These are phyloP conservation scores for Cucumis variabilis DNA, from an alignment of 331 rosid genomes.

Conservation along the genomic window DNA sequence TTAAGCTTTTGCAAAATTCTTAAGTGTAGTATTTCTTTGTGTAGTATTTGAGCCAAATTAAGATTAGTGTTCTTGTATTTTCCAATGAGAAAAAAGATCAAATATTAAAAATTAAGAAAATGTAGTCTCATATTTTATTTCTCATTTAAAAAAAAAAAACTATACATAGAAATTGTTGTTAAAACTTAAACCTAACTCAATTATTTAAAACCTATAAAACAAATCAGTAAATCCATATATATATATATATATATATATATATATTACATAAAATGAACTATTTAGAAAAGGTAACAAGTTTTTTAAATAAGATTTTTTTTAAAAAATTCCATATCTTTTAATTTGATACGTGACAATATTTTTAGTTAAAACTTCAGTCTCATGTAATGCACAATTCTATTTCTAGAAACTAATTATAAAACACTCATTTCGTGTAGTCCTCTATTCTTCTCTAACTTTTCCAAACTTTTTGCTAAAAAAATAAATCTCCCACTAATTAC, in stretches of 20 bases:
- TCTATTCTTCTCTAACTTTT: constrained; percentile 19
- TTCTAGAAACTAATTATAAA: constrained; percentile 11
- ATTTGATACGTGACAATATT: not conserved
- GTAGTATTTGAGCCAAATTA: too few relatives aligned
- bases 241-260: too few relatives aligned
- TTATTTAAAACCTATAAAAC: not conserved
- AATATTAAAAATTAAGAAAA: not conserved
- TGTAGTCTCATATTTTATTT: not conserved
- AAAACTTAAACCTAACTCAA: not conserved
- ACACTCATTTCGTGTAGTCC: constrained; percentile 3
- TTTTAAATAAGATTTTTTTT: too few relatives aligned
- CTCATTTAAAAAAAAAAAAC: too few relatives aligned
- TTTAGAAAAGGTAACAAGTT: not conserved
- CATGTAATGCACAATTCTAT: not conserved
- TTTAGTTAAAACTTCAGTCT: not conserved
- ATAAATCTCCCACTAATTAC: not conserved
- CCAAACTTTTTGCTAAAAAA: not conserved
- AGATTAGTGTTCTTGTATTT: too few relatives aligned
- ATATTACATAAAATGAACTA: too few relatives aligned
- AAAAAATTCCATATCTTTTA: not conserved
- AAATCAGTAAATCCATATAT: not conserved
- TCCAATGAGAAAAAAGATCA: too few relatives aligned
- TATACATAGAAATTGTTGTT: not conserved
- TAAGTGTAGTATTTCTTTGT: too few relatives aligned
- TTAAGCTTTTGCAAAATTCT: too few relatives aligned